Evolutionary conservation across 345 rosid genomes (phyloP), one percentile per base, ranked within the genome.

Genomic region (Pistacia atlantica): DNA sequence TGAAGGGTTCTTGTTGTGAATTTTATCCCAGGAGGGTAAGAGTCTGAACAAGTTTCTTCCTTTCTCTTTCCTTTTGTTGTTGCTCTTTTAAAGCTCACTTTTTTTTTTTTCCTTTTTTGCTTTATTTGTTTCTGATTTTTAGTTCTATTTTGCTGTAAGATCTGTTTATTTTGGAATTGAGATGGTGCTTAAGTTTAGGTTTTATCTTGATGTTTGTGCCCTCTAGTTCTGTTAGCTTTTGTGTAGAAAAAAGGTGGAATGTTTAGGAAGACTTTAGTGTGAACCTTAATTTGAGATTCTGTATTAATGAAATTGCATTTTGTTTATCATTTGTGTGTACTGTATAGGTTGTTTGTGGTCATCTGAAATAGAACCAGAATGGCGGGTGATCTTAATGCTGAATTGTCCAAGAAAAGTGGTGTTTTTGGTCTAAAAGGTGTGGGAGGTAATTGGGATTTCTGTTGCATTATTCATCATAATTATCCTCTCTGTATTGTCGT

Each of bases 371-470:
- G 28, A 49, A 52, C 63, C 78, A 77, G 78, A 58, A 95, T 95
- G 99, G 92, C 89, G 35, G 65, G 55, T 79, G 88, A 85, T 87
- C 86, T 95, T 46, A 88, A 91, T 35, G 77, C 89, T 28, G 90
- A 90, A 74, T 78, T 95, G 75, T 95, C 97, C 61, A 84, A 83
- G 83, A 86, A 90, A 75, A 90, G 92, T 10, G 86, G 80, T 77
- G 73, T 96, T 70, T 84, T 93, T 71, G 88, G 90, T 71, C 92
- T 96, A 55, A 86, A 93, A 84, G 93, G 93, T 88, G 52, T 96
- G 99, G 99, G 93, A 91, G 82, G 88, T 92, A 51, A 86, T 91
- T 74, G 94, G 97, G 61, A 89, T 96, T 77, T 86, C 80, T 20
- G 94, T 96, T 46, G 92, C 86, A 60, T 78, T 93, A 28, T 90